Evolutionary conservation across 129 eudicot genomes (phyloP), one percentile per base, ranked within the genome.

Genomic region (Kitagawia praeruptora): DNA sequence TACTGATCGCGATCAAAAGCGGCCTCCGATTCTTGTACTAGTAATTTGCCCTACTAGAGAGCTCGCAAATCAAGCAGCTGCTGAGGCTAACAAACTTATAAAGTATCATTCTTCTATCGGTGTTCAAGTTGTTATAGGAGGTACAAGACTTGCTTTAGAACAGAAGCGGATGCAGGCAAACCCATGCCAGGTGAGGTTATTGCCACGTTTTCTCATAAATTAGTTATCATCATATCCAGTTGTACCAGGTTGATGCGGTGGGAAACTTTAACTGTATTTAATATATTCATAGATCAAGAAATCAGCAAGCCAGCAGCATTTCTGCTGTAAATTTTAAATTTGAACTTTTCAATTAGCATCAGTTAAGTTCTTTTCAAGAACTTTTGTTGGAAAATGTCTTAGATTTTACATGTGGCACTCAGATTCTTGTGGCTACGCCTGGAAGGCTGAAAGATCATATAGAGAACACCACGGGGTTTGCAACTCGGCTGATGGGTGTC

Each of bases 341-440:
- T 27, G 41, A 67, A 66, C 31, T 7, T 25, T 61, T 61, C 37
- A 63, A 27, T 34, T 27, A 34, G 19, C 8, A 31, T 31, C 40
- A 31, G 3, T 66, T 25, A 66, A 23, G 6, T 9, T 46, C 1
- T 21, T 56, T 25, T 25, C 21, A 31, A 54, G 38, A 13, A 41
- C 7, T 40, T 78, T 2, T 78, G 23, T 61, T 40, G 31, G 23
- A 39, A 25, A 56, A 4, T 25, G 11, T 4, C 38, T 77, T 40
- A 13, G 12, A 39, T 82, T 71, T 75, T 75, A 46, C 42, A 31
- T 76, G 73, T 79, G 48, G 39, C 31, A 31, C 69, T 8, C 88
- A 96, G 98, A 92, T 96, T 82, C 98, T 96, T 64, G 97, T 96
- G 41, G 99, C 99, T 23, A 96, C 99, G 72, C 99, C 99, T 88